phyloP scores from a whole-genome alignment of 2,329 filamentous ascomycete genomes.

The Alternaria angustiovoidea region DNA sequence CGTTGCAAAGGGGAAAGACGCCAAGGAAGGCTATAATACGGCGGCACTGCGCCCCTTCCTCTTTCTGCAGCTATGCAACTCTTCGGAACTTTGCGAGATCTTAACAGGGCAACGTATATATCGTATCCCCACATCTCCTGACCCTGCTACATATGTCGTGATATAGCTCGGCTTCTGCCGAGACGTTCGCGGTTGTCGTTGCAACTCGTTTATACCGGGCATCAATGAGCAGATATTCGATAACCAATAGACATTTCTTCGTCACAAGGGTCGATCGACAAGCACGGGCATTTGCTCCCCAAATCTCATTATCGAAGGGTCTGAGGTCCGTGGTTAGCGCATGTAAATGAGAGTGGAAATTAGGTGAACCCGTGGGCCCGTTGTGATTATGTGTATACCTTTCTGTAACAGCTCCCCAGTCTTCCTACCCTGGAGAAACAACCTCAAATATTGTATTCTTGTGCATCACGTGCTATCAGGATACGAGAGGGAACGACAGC shows the following conservation, averaged over 20 bases:
- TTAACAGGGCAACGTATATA: not conserved
- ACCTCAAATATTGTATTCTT: not conserved
- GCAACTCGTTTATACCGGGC: not conserved
- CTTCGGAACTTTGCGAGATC: not conserved
- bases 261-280: not conserved
- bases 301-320: not conserved
- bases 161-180: not conserved
- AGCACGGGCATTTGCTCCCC: not conserved
- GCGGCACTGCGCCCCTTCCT: slow-evolving; percentile 1
- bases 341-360: slow-evolving; percentile 4
- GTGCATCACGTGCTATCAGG: not conserved
- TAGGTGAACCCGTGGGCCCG: not conserved
- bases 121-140: slow-evolving; percentile 4
- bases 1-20: slow-evolving; percentile 5
- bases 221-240: not conserved
- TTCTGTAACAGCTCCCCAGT: not conserved
- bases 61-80: not conserved
- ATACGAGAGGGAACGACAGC: not conserved
- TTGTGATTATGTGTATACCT: not conserved
- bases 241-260: not conserved
- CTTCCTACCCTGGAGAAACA: not conserved
- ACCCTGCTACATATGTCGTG: not conserved
- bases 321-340: not conserved
- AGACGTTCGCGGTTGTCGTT: not conserved
- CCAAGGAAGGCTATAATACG: slow-evolving; percentile 5